These are phyloP conservation scores for Suillus americanus DNA, from an alignment of 768 basidiomycete species.

Conservation along the genomic window DNA sequence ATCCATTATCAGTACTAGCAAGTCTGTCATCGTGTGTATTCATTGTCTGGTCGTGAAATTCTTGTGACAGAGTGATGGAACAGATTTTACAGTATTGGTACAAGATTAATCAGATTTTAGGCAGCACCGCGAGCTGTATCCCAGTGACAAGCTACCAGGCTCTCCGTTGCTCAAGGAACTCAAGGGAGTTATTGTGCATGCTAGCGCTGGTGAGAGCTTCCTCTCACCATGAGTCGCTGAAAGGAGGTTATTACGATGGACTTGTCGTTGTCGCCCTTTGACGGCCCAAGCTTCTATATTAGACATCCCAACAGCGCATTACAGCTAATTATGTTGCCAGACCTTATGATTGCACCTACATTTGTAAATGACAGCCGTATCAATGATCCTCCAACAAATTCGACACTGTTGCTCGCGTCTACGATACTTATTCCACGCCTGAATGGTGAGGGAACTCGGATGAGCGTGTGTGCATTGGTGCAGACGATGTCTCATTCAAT, in stretches of 20 bases:
- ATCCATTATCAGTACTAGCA: conserved; percentile 25
- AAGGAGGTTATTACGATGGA: conserved; percentile 12
- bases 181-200: conserved; percentile 4
- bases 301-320: background rate
- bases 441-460: background rate
- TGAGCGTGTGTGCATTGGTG: background rate
- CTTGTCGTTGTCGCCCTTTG: conserved; percentile 10
- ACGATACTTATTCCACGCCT: background rate
- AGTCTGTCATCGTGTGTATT: background rate
- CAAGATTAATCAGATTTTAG: background rate
- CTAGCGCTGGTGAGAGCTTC: conserved; percentile 20
- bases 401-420: background rate
- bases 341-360: background rate
- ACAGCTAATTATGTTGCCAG: background rate
- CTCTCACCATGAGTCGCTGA: conserved; percentile 1
- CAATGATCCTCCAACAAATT: background rate
- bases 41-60: background rate
- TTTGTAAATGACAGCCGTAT: background rate
- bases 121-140: conserved; percentile 10
- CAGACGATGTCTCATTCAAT: too few species aligned
- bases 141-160: background rate
- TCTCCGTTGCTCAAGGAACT: conserved; percentile 1
- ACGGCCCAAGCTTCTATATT: background rate
- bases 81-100: background rate
- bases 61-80: background rate